Evolutionary conservation across 1,139 yeast genomes (phyloP).

Genomic region (Ogataea hybrid): DNA sequence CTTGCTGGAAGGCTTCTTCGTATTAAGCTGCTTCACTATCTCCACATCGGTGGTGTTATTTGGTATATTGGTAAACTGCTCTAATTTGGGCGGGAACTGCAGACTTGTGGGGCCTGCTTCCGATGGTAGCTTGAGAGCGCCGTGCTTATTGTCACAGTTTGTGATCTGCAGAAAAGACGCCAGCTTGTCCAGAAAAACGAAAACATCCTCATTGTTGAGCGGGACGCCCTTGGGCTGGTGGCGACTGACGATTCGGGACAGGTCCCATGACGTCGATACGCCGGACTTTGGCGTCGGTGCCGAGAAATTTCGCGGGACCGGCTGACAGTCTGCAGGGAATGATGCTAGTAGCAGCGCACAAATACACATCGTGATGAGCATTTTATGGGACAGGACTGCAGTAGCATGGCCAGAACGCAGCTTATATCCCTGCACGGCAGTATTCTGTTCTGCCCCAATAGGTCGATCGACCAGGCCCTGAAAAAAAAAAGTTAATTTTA

Average conservation of each 20-base stretch:
- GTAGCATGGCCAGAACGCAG: not conserved
- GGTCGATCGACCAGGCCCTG: too few species aligned
- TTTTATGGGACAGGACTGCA: not conserved
- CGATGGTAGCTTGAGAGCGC: conserved; percentile 12
- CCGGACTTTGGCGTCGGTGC: not conserved
- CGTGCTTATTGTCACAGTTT: conserved; percentile 18
- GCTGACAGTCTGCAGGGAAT: not conserved
- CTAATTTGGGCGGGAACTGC: conserved; percentile 12
- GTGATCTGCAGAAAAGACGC: conserved; percentile 19
- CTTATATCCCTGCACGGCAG: not conserved
- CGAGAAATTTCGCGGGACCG: conserved; percentile 1
- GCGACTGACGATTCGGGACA: conserved; percentile 17
- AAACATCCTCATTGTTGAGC: conserved; percentile 7
- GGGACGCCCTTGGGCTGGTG: conserved; percentile 17
- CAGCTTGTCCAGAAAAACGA: conserved; percentile 15
- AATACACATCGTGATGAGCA: not conserved
- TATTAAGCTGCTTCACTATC: conserved; percentile 10
- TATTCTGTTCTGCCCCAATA: conserved; percentile 12
- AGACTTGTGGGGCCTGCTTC: conserved; percentile 1
- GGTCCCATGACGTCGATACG: conserved; percentile 13
- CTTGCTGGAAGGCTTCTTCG: conserved; percentile 14
- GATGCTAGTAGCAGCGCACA: not conserved
- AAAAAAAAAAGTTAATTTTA: too few species aligned
- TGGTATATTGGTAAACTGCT: conserved; percentile 11
- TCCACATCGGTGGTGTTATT: conserved; percentile 13